Evolutionary conservation across 371 early-diverging fungal genomes (phyloP).

Genomic region (Zopfochytrium polystomum): DNA sequence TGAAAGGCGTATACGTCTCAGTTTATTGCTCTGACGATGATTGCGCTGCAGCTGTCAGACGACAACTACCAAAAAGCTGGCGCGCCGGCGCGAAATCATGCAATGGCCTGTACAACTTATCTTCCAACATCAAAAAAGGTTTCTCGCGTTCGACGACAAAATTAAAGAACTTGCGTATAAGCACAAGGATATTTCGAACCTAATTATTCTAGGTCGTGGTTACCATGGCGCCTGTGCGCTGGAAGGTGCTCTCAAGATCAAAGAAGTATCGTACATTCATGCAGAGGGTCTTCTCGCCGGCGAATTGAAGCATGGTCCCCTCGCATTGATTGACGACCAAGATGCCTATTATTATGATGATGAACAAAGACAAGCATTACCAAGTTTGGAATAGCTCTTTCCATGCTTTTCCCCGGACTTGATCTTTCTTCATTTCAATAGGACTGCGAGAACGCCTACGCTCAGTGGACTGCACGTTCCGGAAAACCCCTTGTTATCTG

Average conservation of each 20-base stretch:
- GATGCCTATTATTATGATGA: constrained; percentile 92
- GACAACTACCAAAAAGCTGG: constrained; percentile 82
- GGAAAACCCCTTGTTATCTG: constrained; percentile 64
- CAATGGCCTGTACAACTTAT: constrained; percentile 86
- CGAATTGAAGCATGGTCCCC: constrained; percentile 99
- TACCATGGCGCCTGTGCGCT: constrained; percentile 98
- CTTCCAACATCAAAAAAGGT: constrained; percentile 89
- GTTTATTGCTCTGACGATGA: constrained; percentile 96
- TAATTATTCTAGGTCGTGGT: constrained; percentile 97
- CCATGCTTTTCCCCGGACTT: too few species aligned
- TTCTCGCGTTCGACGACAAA: constrained; percentile 76
- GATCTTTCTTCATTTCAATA: constrained; percentile 41
- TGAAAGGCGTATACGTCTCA: constrained; percentile 96
- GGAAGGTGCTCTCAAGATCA: constrained; percentile 94
- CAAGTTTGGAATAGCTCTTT: constrained; percentile 20
- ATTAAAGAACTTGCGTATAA: constrained; percentile 75
- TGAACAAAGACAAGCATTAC: constrained; percentile 58
- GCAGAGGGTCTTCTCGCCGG: constrained; percentile 98
- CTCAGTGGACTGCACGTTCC: constrained; percentile 61
- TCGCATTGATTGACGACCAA: constrained; percentile 98
- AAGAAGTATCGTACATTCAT: constrained; percentile 98
- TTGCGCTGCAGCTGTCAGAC: constrained; percentile 95
- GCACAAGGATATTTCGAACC: constrained; percentile 63
- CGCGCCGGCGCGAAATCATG: constrained; percentile 95
- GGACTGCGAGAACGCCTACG: constrained; percentile 61